Evolutionary conservation across 352 stramenopile species (phyloP).

Genomic region (Paralagenidium karlingii): DNA sequence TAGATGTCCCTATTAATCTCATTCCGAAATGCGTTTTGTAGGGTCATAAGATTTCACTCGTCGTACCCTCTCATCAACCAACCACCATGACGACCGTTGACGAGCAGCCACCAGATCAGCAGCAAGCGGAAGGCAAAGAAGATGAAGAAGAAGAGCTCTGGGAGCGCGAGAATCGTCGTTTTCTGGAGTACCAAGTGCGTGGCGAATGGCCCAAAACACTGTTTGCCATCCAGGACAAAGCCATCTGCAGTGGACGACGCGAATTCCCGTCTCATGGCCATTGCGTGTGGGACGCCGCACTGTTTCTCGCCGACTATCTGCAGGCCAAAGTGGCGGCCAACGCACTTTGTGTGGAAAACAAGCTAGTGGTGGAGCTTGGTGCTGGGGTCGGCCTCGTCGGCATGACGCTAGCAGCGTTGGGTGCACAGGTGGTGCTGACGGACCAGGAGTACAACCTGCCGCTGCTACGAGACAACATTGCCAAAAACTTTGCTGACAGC

Average conservation of each 20-base stretch:
- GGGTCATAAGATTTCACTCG: no score
- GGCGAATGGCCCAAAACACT: no score
- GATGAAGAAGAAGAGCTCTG: no score
- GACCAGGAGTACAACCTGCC: constrained; percentile 38
- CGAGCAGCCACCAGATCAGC: no score
- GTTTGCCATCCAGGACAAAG: constrained; percentile 23
- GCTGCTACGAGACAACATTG: constrained; percentile 29
- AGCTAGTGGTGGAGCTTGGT: constrained; percentile 24
- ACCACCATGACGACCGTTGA: no score
- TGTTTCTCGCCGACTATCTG: constrained; percentile 33
- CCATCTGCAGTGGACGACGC: constrained; percentile 15
- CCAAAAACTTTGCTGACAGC: constrained; percentile 15
- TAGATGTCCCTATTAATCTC: no score
- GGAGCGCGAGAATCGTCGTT: no score
- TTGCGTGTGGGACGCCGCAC: constrained; percentile 40
- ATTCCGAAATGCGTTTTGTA: no score
- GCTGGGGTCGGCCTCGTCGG: constrained; percentile 35
- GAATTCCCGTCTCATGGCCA: constrained; percentile 34
- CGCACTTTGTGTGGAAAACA: constrained; percentile 5
- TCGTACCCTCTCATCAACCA: no score
- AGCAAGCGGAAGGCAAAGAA: no score
- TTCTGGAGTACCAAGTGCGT: no score
- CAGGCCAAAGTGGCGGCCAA: constrained; percentile 8
- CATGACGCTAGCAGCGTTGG: constrained; percentile 28
- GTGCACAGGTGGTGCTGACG: constrained; percentile 23